Evolutionary conservation across 2,329 filamentous ascomycete species (phyloP), one percentile per base, ranked within the genome.

Genomic region (Diplodia intermedia): DNA sequence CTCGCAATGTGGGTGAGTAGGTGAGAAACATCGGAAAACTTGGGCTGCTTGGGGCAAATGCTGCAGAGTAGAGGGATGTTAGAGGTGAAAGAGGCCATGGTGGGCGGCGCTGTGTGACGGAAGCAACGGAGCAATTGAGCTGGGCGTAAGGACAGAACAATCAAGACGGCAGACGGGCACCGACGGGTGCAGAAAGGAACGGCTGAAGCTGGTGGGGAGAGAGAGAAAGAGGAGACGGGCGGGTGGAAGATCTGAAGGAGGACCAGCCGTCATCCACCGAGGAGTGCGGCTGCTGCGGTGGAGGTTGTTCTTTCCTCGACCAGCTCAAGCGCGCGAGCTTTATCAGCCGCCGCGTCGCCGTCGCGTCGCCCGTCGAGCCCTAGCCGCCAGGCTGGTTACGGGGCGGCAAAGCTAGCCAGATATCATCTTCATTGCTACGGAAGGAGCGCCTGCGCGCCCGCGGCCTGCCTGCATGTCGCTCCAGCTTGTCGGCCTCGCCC

Each of bases 1-100:
- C 94, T 97, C 69, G 91, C 89, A 70, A 97, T 88, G 76, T 98
- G 94, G 14, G 94, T 98, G 75, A 98, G 87, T 47, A 97, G 84
- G 79, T 97, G 94, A 40, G 94, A 97, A 54, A 93, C 85, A 79
- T 98, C 94, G 67, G 93, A 97, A 81, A 97, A 97, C 36, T 81
- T 86, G 49, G 92, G 92, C 69, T 86, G 86, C 72, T 90, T 92
- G 43, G 91, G 90, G 77, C 94, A 98, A 72, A 97, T 90, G 75
- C 85, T 89, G 86, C 94, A 98, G 72, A 88, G 82, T 60, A 97
- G 87, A 68, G 91, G 88, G 69, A 93, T 89, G 71, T 74, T 68
- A 50, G 40, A 20, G 26, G 55, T 40, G 47, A 31, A 54, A 5
- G 72, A 74, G 72, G 79, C 76, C 79, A 78, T 81, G 74, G 72